These are phyloP conservation scores for Neofusicoccum laricinum DNA, from an alignment of 2,329 filamentous ascomycete species.

Conservation along the genomic window DNA sequence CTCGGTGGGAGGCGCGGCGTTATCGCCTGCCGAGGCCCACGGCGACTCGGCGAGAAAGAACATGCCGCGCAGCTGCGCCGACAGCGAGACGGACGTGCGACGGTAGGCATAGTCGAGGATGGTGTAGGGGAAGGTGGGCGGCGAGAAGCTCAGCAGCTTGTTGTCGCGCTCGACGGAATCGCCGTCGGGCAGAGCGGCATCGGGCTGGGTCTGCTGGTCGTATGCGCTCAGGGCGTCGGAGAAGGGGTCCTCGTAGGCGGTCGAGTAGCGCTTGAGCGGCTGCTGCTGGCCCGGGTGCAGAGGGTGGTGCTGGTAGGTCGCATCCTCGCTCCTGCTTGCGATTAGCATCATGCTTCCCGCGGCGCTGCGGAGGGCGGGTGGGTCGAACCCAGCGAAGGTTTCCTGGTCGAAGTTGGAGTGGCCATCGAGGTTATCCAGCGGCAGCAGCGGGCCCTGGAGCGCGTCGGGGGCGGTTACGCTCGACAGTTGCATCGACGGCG, in stretches of 20 bases:
- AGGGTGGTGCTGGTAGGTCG: slow-evolving; percentile 43
- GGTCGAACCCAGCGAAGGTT: slow-evolving; percentile 56
- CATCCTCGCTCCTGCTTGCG: slow-evolving; percentile 49
- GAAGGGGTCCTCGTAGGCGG: slow-evolving; percentile 50
- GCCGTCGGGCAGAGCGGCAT: slow-evolving; percentile 48
- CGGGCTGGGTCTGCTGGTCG: slow-evolving; percentile 43
- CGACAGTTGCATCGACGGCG: slow-evolving; percentile 55
- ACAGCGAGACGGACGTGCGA: slow-evolving; percentile 63
- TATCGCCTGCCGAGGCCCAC: slow-evolving; percentile 57
- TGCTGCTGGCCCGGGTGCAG: slow-evolving; percentile 36
- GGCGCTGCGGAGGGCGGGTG: slow-evolving; percentile 18
- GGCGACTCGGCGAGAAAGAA: slow-evolving; percentile 83
- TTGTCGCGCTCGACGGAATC: slow-evolving; percentile 63
- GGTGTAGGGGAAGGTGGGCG: slow-evolving; percentile 52
- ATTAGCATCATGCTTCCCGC: slow-evolving; percentile 28
- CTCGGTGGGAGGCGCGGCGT: slow-evolving; percentile 64
- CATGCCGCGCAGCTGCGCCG: slow-evolving; percentile 81
- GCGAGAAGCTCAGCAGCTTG: slow-evolving; percentile 52
- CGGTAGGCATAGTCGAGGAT: slow-evolving; percentile 66
- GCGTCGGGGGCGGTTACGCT: slow-evolving; percentile 45
- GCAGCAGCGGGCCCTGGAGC: slow-evolving; percentile 42
- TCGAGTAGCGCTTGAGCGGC: slow-evolving; percentile 47
- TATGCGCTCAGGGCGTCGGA: slow-evolving; percentile 51
- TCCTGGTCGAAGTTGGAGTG: slow-evolving; percentile 60
- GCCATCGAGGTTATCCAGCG: slow-evolving; percentile 56